A percentile compares a stretch with the other conserved stretches of the same genome.
Evolutionary conservation across 208 protist genomes (phyloP).

Genomic region (Leishmania lainsoni): DNA sequence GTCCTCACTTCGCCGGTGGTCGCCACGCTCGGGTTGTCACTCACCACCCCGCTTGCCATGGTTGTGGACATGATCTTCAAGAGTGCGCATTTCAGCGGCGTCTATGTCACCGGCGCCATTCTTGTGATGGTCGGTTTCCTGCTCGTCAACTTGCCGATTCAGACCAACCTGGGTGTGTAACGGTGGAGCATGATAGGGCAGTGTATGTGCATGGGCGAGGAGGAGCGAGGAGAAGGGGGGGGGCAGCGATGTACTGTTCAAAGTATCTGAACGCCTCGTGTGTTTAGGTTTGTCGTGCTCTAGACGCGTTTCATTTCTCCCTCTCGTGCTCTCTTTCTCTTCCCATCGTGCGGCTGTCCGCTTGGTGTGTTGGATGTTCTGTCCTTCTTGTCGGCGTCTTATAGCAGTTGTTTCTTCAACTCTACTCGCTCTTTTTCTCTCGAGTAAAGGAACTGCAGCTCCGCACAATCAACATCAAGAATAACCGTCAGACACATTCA

Average conservation of each 20-base stretch:
- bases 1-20: conserved; percentile 90
- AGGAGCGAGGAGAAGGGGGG: background rate
- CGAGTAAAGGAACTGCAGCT: background rate
- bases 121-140: conserved; percentile 83
- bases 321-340: background rate
- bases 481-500: background rate
- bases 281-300: background rate
- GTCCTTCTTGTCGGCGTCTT: background rate
- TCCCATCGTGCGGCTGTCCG: background rate
- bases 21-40: conserved; percentile 86
- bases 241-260: background rate
- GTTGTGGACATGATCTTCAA: conserved; percentile 74
- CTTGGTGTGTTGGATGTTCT: background rate
- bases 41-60: conserved; percentile 92
- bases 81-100: conserved; percentile 38
- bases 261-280: background rate
- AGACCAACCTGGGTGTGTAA: conserved; percentile 17
- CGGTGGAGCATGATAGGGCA: background rate
- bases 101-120: conserved; percentile 76
- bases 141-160: conserved; percentile 63
- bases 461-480: background rate
- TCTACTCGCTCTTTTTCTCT: background rate
- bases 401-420: background rate
- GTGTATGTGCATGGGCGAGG: background rate
- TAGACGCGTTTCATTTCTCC: background rate